These are phyloP conservation scores for Lactarius akahatsu DNA, from an alignment of 768 basidiomycete species.

Conservation along the genomic window DNA sequence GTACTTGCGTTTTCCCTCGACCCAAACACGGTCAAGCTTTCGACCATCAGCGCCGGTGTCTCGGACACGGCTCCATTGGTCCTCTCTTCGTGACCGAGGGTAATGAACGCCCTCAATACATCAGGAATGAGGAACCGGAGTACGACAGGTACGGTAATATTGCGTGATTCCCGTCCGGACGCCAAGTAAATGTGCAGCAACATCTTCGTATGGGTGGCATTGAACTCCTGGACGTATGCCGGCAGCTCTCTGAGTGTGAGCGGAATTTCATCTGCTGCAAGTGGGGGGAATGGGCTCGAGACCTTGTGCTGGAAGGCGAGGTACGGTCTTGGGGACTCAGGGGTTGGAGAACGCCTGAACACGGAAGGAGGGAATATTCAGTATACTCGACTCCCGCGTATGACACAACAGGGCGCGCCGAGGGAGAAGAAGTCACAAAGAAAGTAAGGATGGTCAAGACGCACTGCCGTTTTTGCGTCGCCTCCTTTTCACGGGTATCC, in stretches of 20 bases:
- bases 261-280: conserved; percentile 39
- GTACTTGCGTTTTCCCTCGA: conserved; percentile 63
- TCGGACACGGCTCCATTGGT: conserved; percentile 25
- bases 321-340: conserved; percentile 62
- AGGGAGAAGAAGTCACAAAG: neutral
- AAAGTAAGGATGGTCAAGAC: conserved; percentile 26
- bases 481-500: conserved; percentile 47
- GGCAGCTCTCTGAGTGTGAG: conserved; percentile 48
- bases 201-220: conserved; percentile 39
- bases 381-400: neutral
- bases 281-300: conserved; percentile 44
- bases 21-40: conserved; percentile 68
- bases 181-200: conserved; percentile 55
- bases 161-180: conserved; percentile 30
- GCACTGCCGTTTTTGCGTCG: conserved; percentile 56
- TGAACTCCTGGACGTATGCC: conserved; percentile 59
- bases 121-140: conserved; percentile 64
- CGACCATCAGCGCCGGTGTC: conserved; percentile 45
- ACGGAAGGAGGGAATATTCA: neutral
- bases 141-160: conserved; percentile 38
- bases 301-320: conserved; percentile 43
- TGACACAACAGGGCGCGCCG: no score
- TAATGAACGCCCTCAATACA: conserved; percentile 65
- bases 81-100: conserved; percentile 37
- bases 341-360: conserved; percentile 49